A percentile compares a stretch with the other conserved stretches of the same genome.
Evolutionary conservation across 805 yeast genomes (phyloP).

Genomic region (Jamesozyma jinghongensis): DNA sequence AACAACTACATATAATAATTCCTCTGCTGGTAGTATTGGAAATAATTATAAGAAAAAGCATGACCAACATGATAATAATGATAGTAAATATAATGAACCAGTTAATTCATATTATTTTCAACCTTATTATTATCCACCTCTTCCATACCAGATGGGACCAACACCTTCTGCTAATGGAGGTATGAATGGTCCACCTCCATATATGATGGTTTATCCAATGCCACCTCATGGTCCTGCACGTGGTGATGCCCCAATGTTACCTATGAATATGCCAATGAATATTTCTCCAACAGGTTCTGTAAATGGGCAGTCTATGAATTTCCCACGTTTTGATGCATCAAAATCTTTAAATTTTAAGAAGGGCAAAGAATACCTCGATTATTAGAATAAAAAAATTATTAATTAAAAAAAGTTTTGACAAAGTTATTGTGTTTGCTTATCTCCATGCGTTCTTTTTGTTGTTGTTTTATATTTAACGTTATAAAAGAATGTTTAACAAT

Average conservation of each 20-base stretch:
- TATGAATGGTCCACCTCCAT: conserved; percentile 15
- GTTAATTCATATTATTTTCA: conserved; percentile 19
- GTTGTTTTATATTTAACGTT: too few relatives aligned
- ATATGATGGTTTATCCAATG: conserved; percentile 27
- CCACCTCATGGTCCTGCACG: conserved; percentile 22
- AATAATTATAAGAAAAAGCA: conserved; percentile 8
- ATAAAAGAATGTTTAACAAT: too few relatives aligned
- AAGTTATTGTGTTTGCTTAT: not conserved
- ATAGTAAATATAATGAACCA: conserved; percentile 12
- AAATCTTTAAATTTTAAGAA: not conserved
- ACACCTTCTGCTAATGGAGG: conserved; percentile 13
- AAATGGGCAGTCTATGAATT: not conserved
- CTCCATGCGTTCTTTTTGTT: too few relatives aligned
- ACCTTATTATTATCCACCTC: conserved; percentile 26
- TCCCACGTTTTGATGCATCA: not conserved
- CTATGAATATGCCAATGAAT: conserved; percentile 5
- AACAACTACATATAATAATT: conserved; percentile 19
- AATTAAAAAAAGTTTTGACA: not conserved
- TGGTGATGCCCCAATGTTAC: conserved; percentile 13
- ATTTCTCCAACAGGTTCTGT: not conserved
- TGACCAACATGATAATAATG: conserved; percentile 2
- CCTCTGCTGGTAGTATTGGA: conserved; percentile 24
- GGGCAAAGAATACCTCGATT: conserved; percentile 3
- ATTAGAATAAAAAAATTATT: not conserved
- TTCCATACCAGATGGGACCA: conserved; percentile 24